A percentile compares a stretch with the other conserved stretches of the same genome.
phyloP scores from a whole-genome alignment of 139 green algal species.

The Dunaliella primolecta region DNA sequence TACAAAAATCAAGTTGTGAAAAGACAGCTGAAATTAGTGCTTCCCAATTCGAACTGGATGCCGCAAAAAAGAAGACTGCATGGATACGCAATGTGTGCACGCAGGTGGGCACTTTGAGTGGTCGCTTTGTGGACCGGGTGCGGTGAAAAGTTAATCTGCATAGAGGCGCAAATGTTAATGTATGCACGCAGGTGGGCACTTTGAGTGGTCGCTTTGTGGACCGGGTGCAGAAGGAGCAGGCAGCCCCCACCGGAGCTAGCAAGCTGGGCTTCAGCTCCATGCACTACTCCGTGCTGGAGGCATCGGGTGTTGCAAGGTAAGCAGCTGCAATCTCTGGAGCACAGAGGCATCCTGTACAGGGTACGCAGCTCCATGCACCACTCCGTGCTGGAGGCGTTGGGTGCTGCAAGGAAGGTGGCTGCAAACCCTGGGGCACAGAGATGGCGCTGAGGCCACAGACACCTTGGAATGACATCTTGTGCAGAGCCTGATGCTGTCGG shows the following conservation, averaged over 20 bases:
- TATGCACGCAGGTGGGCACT: neutral
- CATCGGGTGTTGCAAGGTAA: neutral
- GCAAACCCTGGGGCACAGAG: neutral
- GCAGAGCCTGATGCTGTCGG: no score
- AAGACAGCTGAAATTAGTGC: no score
- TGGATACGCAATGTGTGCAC: no score
- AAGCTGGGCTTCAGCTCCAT: neutral
- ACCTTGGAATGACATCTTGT: no score
- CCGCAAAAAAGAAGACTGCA: no score
- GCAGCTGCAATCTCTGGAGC: neutral
- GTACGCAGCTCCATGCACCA: neutral
- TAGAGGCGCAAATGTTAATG: no score
- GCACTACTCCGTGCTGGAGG: slow-evolving; percentile 6
- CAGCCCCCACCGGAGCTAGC: neutral
- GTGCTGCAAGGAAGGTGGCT: neutral
- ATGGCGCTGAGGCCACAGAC: no score
- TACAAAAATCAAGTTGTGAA: no score
- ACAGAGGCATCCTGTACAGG: neutral
- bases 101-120: neutral
- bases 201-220: neutral
- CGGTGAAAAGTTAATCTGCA: no score
- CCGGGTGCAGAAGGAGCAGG: neutral
- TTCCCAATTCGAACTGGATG: no score
- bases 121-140: neutral
- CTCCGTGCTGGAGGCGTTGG: neutral